Conservation (phyloP, 257 asterid species). For the Solanum sejunctum region DNA sequence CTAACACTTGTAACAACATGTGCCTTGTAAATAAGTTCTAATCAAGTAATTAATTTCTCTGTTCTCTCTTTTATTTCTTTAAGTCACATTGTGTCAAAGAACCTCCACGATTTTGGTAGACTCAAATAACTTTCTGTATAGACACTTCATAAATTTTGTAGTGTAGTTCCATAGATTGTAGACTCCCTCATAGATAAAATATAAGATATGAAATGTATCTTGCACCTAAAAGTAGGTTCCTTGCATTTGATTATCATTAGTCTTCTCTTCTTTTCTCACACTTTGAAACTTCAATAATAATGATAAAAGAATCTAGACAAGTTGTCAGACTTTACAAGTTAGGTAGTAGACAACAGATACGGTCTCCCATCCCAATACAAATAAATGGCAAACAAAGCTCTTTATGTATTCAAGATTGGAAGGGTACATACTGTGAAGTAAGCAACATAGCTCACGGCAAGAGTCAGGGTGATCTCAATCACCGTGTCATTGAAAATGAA, state of each 20-base stretch:
- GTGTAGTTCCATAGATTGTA: not conserved
- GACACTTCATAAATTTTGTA: not conserved
- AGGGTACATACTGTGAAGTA: conserved; percentile 66
- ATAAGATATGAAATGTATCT: not conserved
- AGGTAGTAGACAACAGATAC: not conserved
- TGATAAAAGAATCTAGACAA: not conserved
- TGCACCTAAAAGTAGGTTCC: not conserved
- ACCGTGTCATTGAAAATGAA: conserved; percentile 96
- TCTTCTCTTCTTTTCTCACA: not conserved
- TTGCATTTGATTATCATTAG: not conserved
- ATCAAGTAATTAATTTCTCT: not conserved
- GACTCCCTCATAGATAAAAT: not conserved
- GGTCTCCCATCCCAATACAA: not conserved
- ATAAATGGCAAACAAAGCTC: not conserved
- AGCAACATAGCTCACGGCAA: conserved; percentile 95
- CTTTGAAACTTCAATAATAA: not conserved
- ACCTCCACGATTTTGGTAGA: not conserved
- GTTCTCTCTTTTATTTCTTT: not conserved
- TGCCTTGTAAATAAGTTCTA: not conserved
- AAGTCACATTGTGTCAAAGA: not conserved
- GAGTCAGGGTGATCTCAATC: conserved; percentile 77
- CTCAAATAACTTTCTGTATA: not conserved
- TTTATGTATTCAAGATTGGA: conserved; percentile 6
- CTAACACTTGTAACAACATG: not conserved
- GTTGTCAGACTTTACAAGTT: not conserved